Base-by-base conservation (phyloP, 192 early-diverging fungal species). In the Coemansia sp. region DNA sequence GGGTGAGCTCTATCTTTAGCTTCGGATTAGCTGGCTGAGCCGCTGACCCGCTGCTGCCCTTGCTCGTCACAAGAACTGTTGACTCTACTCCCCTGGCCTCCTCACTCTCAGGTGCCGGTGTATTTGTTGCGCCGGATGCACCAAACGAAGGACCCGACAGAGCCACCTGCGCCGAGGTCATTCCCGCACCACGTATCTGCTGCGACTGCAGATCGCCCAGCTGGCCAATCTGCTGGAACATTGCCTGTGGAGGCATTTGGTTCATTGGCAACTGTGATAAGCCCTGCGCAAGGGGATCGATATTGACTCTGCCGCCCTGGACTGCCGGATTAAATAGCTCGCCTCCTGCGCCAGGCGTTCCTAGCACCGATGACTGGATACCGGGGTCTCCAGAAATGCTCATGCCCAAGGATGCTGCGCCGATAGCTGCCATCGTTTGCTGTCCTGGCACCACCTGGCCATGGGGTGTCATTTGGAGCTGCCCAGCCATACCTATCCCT, bases 21-120 rank as follows among this genome's bases (percentile, higher is more conserved):
- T 61, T 48, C 14, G 52, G 15, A 25, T 54, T 65, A 17, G 14
- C 55, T 5, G 64, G 25, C 29, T 53, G 36, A n/a, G 25, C 20
- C 15, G 48, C 3, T n/a, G n/a, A n/a, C n/a, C n/a, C n/a, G n/a
- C n/a, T n/a, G 17, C 30, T 11, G 9, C 10, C 6, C 14, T 38
- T 15, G n/a, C 31, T 15, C 11, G 36, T 42, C 2, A 37, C 25
- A 13, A 66, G 60, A 14, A 76, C 57, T 0, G 74, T 70, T 14
- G 74, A 76, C 22, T 58, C 59, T 2, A 76, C 74, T 4, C 74
- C 68, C 5, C 54, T 70, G 10, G 37, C 53, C 13, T 60, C 53
- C 13, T 60, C 68, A 50, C 20, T 53, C 45, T 68, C 66, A 2
- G 50, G 28, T 5, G 8, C 38, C 42, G 57, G 40, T 3, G 57